Base-by-base conservation (phyloP, 139 green algal species). In the Spirogloea muscicola region DNA sequence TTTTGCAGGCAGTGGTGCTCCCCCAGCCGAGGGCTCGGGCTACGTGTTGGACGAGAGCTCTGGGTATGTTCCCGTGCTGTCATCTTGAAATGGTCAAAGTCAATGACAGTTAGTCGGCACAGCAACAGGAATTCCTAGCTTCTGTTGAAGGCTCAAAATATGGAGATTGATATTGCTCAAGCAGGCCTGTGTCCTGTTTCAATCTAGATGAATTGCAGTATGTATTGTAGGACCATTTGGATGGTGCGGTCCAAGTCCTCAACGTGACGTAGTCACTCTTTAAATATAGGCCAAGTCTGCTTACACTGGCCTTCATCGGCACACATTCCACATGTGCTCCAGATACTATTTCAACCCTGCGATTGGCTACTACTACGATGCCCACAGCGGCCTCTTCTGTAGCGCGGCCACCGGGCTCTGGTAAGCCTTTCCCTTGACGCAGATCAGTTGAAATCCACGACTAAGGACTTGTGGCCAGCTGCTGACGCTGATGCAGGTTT, bases 261-360 rank as follows among this genome's bases (percentile, higher is more conserved):
- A 49, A 38, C 10, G 10, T 10, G 39, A 13, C 13, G 16, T 40
- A 64, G 55, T 64, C 36, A 13, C 13, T 10, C 10, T 13, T 38
- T 10, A 27, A 16, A 13, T 10, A 10, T 64, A 40, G 13, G 29
- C 36, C n/a, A n/a, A n/a, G 29, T 9, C 29, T 64, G 55, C 10
- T 13, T 13, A 40, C 10, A 10, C 10, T 64, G 29, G 29, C 10
- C 55, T 9, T 64, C 10, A 64, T n/a, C n/a, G n/a, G n/a, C n/a
- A n/a, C n/a, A n/a, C n/a, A n/a, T n/a, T n/a, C n/a, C n/a, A n/a
- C n/a, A n/a, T n/a, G n/a, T n/a, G n/a, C n/a, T n/a, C n/a, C 59
- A 68, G 59, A 36, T 68, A 68, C 27, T 68, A 68, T 58, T 68
- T 51, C 59, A 38, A 68, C 59, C 43, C 33, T 37, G 18, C 41